Percentiles rank a stretch among this genome's conserved stretches.
Evolutionary conservation across 495 filamentous ascomycete species (phyloP).

Genomic region (Hyaloscypha variabilis): DNA sequence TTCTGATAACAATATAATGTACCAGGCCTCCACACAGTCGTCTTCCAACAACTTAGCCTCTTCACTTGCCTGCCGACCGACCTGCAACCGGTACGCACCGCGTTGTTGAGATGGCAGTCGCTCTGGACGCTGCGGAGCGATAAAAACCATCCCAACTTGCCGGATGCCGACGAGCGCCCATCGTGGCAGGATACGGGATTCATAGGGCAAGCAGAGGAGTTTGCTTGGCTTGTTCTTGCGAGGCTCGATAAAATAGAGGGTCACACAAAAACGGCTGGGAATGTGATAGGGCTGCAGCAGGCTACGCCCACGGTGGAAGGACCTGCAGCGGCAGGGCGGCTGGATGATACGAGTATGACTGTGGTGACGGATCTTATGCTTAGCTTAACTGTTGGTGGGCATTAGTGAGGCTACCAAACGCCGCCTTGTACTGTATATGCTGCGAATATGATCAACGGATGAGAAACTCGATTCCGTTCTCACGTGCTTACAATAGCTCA

Average conservation of each 20-base stretch:
- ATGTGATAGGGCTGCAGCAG: not conserved
- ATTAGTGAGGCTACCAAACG: too few species aligned
- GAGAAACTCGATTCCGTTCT: too few species aligned
- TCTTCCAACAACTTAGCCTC: slow-evolving; percentile 9
- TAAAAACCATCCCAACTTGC: not conserved
- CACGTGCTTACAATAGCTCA: too few species aligned
- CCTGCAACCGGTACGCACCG: not conserved
- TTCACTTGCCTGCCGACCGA: slow-evolving; percentile 1
- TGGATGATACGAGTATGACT: slow-evolving; percentile 16
- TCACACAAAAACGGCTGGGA: not conserved
- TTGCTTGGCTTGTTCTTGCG: slow-evolving; percentile 8
- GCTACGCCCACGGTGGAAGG: not conserved
- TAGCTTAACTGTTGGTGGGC: slow-evolving; percentile 9
- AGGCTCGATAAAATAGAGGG: not conserved
- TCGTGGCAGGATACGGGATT: slow-evolving; percentile 15
- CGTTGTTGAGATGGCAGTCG: slow-evolving; percentile 2
- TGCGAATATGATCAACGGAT: too few species aligned
- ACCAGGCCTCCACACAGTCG: slow-evolving; percentile 12
- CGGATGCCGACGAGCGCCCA: too few species aligned
- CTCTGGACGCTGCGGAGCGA: not conserved
- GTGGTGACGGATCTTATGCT: slow-evolving; percentile 14
- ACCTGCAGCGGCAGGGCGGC: not conserved
- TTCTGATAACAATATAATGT: too few species aligned
- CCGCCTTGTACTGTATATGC: too few species aligned
- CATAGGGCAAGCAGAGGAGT: slow-evolving; percentile 12